A percentile compares a stretch with the other conserved stretches of the same genome.
These are phyloP conservation scores for Arthrobotrys pseudoclavata DNA, from an alignment of 2,329 filamentous ascomycete species.

Conservation along the genomic window DNA sequence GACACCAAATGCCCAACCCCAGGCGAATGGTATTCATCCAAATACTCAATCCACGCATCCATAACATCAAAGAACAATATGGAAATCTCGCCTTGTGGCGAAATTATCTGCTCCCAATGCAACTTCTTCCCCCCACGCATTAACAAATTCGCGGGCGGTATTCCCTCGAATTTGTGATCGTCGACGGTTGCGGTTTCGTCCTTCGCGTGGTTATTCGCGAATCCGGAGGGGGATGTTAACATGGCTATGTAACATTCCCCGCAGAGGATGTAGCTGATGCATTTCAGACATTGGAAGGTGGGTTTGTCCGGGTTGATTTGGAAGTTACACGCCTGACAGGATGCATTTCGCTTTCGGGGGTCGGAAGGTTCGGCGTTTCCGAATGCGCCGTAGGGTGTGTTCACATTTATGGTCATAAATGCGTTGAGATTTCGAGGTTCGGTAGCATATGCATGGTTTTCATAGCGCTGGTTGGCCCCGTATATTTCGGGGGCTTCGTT, in stretches of 20 bases:
- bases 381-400: not conserved
- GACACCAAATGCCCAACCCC: slow-evolving; percentile 15
- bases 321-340: slow-evolving; percentile 1
- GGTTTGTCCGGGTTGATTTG: slow-evolving; percentile 8
- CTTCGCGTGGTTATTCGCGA: slow-evolving; percentile 15
- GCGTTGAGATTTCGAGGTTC: slow-evolving; percentile 27
- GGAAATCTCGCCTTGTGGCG: slow-evolving; percentile 20
- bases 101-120: slow-evolving; percentile 43
- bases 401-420: not conserved
- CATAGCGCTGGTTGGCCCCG: slow-evolving; percentile 2
- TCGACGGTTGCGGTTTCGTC: not conserved
- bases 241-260: slow-evolving; percentile 13
- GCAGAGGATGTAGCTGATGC: slow-evolving; percentile 28
- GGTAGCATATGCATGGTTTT: not conserved
- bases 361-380: not conserved
- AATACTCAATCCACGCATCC: slow-evolving; percentile 7
- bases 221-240: slow-evolving; percentile 4
- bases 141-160: slow-evolving; percentile 27
- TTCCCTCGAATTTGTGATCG: slow-evolving; percentile 26
- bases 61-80: slow-evolving; percentile 19
- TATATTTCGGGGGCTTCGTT: slow-evolving; percentile 15
- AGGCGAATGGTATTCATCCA: slow-evolving; percentile 9
- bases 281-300: slow-evolving; percentile 24
- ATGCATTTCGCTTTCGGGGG: not conserved
- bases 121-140: not conserved